A percentile compares a stretch with the other conserved stretches of the same genome.
Evolutionary conservation across 495 filamentous ascomycete genomes (phyloP).

Genomic region (Daldinia loculata): DNA sequence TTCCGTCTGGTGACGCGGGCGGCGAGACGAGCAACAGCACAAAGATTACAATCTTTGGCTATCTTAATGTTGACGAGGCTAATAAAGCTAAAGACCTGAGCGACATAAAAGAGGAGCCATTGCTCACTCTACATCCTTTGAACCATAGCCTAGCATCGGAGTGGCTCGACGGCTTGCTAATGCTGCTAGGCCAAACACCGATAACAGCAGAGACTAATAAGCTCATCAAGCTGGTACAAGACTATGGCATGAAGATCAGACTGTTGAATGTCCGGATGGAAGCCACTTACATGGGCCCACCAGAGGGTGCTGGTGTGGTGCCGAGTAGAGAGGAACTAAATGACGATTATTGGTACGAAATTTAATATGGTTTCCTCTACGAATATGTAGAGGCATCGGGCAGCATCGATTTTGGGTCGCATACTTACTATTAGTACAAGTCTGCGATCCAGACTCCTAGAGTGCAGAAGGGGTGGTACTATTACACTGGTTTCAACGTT

Average conservation of each 20-base stretch:
- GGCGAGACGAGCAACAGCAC: constrained; percentile 65
- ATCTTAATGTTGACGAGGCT: constrained; percentile 52
- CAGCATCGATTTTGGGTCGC: neutral
- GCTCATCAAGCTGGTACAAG: constrained; percentile 80
- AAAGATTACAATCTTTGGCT: constrained; percentile 91
- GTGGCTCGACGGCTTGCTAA: constrained; percentile 94
- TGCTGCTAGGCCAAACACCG: constrained; percentile 93
- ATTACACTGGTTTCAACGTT: constrained; percentile 17
- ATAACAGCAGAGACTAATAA: constrained; percentile 97
- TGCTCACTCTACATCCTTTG: constrained; percentile 83
- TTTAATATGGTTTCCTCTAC: constrained; percentile 46
- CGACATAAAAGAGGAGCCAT: constrained; percentile 60
- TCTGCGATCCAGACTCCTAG: constrained; percentile 7
- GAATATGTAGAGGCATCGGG: neutral
- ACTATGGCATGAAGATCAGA: constrained; percentile 93
- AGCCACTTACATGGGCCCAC: constrained; percentile 67
- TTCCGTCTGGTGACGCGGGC: constrained; percentile 60
- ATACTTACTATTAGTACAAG: constrained; percentile 9
- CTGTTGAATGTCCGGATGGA: constrained; percentile 92
- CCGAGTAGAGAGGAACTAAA: constrained; percentile 69
- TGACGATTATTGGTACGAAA: constrained; percentile 76
- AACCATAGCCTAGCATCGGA: constrained; percentile 88
- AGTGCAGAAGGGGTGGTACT: constrained; percentile 2
- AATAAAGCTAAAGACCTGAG: constrained; percentile 46
- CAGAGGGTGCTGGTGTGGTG: constrained; percentile 59